A percentile compares a stretch with the other conserved stretches of the same genome.
Conservation (phyloP, 78 protist species). For the Dictyostelium intermedium region DNA sequence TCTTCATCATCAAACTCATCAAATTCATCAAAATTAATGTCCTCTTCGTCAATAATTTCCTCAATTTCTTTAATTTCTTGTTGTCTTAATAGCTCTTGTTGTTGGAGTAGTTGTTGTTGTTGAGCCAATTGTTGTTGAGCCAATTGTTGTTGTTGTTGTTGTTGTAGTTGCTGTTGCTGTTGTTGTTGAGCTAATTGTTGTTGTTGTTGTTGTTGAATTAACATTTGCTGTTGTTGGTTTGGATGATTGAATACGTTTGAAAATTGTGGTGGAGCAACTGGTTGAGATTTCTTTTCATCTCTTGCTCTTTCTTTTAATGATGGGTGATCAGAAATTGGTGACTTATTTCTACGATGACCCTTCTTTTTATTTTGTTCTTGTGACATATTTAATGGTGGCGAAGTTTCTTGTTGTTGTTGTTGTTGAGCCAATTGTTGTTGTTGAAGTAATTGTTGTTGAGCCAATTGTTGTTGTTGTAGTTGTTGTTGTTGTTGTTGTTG, state of each 20-base stretch:
- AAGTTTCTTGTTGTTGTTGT: background rate
- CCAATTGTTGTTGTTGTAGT: background rate
- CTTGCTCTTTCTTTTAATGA: slow-evolving; percentile 57
- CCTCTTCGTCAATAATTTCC: background rate
- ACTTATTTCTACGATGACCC: slow-evolving; percentile 62
- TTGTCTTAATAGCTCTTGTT: background rate
- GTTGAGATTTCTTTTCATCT: slow-evolving; percentile 51
- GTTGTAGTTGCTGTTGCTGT: background rate
- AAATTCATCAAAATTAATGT: slow-evolving; percentile 27
- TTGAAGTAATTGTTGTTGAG: background rate
- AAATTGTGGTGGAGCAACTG: slow-evolving; percentile 50
- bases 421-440: background rate
- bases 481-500: background rate
- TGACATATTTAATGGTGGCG: background rate
- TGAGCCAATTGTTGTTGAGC: slow-evolving; percentile 1
- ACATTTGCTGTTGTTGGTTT: background rate
- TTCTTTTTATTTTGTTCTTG: slow-evolving; percentile 13
- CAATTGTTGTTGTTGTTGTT: background rate
- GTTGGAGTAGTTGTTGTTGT: background rate
- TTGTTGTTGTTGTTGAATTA: background rate
- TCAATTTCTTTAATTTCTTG: slow-evolving; percentile 1
- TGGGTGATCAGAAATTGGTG: slow-evolving; percentile 68
- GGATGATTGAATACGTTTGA: slow-evolving; percentile 56
- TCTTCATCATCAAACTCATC: slow-evolving; percentile 65
- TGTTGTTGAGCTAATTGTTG: background rate